Conservation (phyloP, 2,329 filamentous ascomycete species). For the Cryoendolithus antarcticus region DNA sequence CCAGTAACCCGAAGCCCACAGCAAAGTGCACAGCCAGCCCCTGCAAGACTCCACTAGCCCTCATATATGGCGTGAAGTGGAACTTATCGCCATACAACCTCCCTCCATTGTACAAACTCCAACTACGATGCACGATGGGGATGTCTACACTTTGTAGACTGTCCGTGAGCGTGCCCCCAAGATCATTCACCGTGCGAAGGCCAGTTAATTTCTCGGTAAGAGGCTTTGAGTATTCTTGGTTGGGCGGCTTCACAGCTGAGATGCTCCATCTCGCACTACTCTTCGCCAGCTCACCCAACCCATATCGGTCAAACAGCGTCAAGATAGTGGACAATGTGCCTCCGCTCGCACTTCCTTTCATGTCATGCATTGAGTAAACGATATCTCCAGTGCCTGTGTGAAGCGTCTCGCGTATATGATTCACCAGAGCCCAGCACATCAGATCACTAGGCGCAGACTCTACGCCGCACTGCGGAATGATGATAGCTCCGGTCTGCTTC, state of each 20-base stretch:
- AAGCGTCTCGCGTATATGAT: conserved; percentile 40
- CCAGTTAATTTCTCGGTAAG: conserved; percentile 36
- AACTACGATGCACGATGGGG: conserved; percentile 47
- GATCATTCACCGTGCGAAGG: conserved; percentile 40
- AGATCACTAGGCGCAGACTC: conserved; percentile 51
- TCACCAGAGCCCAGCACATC: conserved; percentile 39
- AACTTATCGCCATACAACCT: conserved; percentile 48
- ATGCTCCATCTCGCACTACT: conserved; percentile 40
- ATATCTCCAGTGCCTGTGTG: conserved; percentile 39
- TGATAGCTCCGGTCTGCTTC: conserved; percentile 47
- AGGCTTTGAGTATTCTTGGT: conserved; percentile 18
- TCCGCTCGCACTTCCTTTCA: conserved; percentile 43
- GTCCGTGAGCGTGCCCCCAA: conserved; percentile 44
- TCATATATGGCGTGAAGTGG: conserved; percentile 44
- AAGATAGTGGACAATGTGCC: conserved; percentile 56
- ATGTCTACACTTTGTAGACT: conserved; percentile 42
- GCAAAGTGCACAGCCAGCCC: conserved; percentile 39
- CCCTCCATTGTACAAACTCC: conserved; percentile 40
- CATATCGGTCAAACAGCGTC: conserved; percentile 37
- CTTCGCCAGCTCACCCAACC: conserved; percentile 34
- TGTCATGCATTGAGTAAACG: conserved; percentile 39
- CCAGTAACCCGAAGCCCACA: conserved; percentile 33
- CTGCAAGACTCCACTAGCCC: conserved; percentile 35
- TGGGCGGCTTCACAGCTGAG: conserved; percentile 30
- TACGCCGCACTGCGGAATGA: conserved; percentile 48